Evolutionary conservation across 1,284 basidiomycete genomes (phyloP), one percentile per base, ranked within the genome.

Genomic region (Lentinus polychrous): DNA sequence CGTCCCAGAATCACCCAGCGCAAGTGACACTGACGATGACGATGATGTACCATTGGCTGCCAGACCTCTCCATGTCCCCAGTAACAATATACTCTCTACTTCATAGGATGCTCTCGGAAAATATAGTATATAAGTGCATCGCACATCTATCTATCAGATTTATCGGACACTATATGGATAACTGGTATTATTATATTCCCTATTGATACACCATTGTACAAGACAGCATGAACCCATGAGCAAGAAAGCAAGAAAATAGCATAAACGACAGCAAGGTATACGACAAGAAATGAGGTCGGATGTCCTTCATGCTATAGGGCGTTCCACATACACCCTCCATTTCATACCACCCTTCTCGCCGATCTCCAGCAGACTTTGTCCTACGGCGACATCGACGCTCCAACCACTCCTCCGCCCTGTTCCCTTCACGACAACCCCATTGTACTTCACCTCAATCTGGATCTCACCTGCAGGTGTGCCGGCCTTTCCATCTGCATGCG

Each of bases 261-360:
- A 27, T 22, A 23, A 40, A 12, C 39, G 39, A 40, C 17, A 40
- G 39, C 39, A 40, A 40, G 35, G 18, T 6, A 37, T 37, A 17
- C 46, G 31, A 38, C 18, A 15, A 51, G 37, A 20, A 36, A 42
- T 45, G 24, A 49, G 27, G 27, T 27, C 27, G 27, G 27, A 27
- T 27, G 33, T 18, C 42, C 38, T 27, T 53, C 45, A 60, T 33
- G 35, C 46, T 24, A 45, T 41, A 39, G 67, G 46, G 38, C 77
- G 67, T 52, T 85, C 79, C 44, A 79, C 64, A 63, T 82, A 82
- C 34, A 83, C 70, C 61, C 79, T 84, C 85, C 82, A 86, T 44
- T 74, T 63, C 57, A 76, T 60, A 17, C 79, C 81, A 31, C 74
- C 79, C 56, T 75, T 76, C 67, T 85, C 83, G 15, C 84, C 83